Conservation (phyloP, 805 yeast genomes). For the Saccharomyces jurei region DNA sequence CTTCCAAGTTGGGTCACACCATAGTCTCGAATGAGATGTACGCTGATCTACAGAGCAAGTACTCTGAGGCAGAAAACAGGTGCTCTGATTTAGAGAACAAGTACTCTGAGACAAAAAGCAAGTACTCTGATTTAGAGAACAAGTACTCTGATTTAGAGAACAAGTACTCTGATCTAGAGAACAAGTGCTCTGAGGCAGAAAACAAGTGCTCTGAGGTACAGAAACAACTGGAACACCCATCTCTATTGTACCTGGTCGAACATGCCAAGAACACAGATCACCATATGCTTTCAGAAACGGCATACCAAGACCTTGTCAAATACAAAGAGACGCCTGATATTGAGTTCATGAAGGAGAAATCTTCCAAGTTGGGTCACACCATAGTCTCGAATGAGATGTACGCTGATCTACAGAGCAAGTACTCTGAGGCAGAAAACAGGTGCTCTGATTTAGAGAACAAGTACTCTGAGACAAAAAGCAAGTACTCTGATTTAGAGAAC, state of each 20-base stretch:
- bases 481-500: not conserved
- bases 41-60: slow-evolving; percentile 4
- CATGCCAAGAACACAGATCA: not conserved
- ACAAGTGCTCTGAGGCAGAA: not conserved
- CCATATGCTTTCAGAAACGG: not conserved
- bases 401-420: not conserved
- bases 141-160: slow-evolving; percentile 4
- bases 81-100: slow-evolving; percentile 6
- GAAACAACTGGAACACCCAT: not conserved
- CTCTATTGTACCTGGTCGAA: not conserved
- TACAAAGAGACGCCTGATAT: slow-evolving; percentile 3
- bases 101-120: no score
- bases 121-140: not conserved
- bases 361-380: slow-evolving; percentile 9
- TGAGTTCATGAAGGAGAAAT: slow-evolving; percentile 7
- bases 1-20: slow-evolving; percentile 17
- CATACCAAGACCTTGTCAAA: not conserved
- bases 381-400: not conserved
- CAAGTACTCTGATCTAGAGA: not conserved
- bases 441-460: not conserved
- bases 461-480: no score
- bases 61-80: not conserved
- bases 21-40: slow-evolving; percentile 14
- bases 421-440: not conserved
- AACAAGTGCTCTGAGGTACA: no score